Percentiles rank a stretch among this genome's conserved stretches.
Evolutionary conservation across 495 filamentous ascomycete genomes (phyloP).

Genomic region (Stereocaulon alpinum): DNA sequence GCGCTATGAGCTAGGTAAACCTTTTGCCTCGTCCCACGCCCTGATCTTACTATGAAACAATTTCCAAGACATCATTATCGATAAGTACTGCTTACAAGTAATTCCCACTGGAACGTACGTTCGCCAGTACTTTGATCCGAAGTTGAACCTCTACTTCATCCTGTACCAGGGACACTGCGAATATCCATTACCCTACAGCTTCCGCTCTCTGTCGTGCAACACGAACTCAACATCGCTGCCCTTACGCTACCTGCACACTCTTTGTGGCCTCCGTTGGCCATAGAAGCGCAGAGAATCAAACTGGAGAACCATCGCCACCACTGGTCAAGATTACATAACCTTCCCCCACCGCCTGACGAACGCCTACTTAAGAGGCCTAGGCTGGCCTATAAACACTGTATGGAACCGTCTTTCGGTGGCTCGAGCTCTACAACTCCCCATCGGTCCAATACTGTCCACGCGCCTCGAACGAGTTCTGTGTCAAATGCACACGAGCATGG

Average conservation of each 20-base stretch:
- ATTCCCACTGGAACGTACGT: neutral
- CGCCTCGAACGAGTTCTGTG: constrained; percentile 4
- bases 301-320: constrained; percentile 4
- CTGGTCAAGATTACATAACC: constrained; percentile 6
- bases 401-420: constrained; percentile 14
- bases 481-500: neutral
- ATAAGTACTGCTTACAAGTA: neutral
- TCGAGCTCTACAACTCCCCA: constrained; percentile 4
- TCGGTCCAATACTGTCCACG: neutral
- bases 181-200: neutral
- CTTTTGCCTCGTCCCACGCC: no score
- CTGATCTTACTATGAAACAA: no score
- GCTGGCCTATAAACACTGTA: constrained; percentile 12
- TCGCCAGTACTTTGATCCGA: neutral
- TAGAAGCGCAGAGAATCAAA: constrained; percentile 4
- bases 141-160: neutral
- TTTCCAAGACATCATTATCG: neutral
- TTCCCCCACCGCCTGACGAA: constrained; percentile 11
- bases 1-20: no score
- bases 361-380: constrained; percentile 21
- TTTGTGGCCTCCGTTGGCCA: neutral
- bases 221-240: neutral
- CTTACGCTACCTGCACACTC: neutral
- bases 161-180: neutral
- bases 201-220: neutral